Conservation (phyloP, 768 basidiomycete species). For the Hirschioporus abietinus region DNA sequence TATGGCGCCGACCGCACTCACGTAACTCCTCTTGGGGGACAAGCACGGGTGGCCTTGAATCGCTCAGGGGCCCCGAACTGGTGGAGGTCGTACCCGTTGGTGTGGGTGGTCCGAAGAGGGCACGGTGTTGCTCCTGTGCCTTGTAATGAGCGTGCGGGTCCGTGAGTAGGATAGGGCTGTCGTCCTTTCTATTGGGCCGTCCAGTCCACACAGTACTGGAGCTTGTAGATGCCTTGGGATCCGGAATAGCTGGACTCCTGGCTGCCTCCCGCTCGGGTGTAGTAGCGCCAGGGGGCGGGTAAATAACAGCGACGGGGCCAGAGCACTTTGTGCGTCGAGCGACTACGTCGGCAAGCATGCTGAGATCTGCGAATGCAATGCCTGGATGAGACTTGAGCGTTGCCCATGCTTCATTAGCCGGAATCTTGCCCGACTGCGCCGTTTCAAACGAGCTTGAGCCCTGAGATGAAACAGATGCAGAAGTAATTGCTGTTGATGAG, state of each 20-base stretch:
- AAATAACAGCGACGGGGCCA: slow-evolving; percentile 61
- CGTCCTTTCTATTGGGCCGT: slow-evolving; percentile 16
- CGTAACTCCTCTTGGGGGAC: slow-evolving; percentile 59
- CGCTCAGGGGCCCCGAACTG: slow-evolving; percentile 8
- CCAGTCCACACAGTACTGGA: neutral
- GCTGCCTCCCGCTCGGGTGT: slow-evolving; percentile 42
- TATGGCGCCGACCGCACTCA: slow-evolving; percentile 51
- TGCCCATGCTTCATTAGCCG: slow-evolving; percentile 80
- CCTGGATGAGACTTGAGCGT: slow-evolving; percentile 87
- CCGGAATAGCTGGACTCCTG: slow-evolving; percentile 18
- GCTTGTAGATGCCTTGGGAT: slow-evolving; percentile 7
- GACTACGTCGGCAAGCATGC: slow-evolving; percentile 84
- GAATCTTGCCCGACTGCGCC: slow-evolving; percentile 47
- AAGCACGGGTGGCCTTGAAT: slow-evolving; percentile 42
- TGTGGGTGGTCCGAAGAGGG: slow-evolving; percentile 5
- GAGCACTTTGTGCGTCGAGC: slow-evolving; percentile 75
- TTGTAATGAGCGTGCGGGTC: slow-evolving; percentile 51
- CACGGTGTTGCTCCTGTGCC: slow-evolving; percentile 34
- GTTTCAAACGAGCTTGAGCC: slow-evolving; percentile 17
- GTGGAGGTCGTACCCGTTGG: neutral
- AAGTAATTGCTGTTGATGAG: slow-evolving; percentile 5
- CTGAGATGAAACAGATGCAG: slow-evolving; percentile 23
- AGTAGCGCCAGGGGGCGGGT: slow-evolving; percentile 43
- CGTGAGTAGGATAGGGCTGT: slow-evolving; percentile 40
- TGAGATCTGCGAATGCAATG: slow-evolving; percentile 76